Evolutionary conservation across 2,329 filamentous ascomycete species (phyloP).

Genomic region (Periconia sp.): DNA sequence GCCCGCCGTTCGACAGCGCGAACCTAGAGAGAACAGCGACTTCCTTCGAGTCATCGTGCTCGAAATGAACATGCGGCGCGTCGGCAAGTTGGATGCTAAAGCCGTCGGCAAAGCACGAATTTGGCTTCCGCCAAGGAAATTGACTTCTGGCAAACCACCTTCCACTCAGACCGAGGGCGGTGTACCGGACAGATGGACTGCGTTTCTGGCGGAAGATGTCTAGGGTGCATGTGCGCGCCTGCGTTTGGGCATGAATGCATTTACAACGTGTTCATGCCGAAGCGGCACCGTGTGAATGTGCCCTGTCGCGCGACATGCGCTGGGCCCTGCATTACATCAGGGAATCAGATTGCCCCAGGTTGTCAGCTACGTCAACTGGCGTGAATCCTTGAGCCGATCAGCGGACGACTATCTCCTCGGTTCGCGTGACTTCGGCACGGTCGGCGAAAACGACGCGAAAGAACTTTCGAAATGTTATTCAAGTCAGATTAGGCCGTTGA

Average conservation of each 20-base stretch:
- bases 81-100: constrained; percentile 65
- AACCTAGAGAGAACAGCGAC: constrained; percentile 67
- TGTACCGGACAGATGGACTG: constrained; percentile 47
- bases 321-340: constrained; percentile 1
- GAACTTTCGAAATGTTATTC: not conserved
- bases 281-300: constrained; percentile 3
- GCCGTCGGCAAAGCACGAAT: constrained; percentile 62
- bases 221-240: constrained; percentile 9
- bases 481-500: not conserved
- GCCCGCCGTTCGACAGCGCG: constrained; percentile 61
- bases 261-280: constrained; percentile 4
- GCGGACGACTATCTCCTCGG: constrained; percentile 20
- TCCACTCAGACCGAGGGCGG: constrained; percentile 27
- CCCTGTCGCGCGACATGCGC: constrained; percentile 2
- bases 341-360: constrained; percentile 1
- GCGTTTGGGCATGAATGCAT: constrained; percentile 28
- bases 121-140: constrained; percentile 64
- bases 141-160: constrained; percentile 32
- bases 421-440: constrained; percentile 16
- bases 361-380: constrained; percentile 15
- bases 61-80: constrained; percentile 71
- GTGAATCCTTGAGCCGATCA: constrained; percentile 20
- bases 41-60: constrained; percentile 69
- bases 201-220: constrained; percentile 26
- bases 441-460: not conserved